Evolutionary conservation across 2,329 filamentous ascomycete genomes (phyloP).

Genomic region (Trichophyton verrucosum): DNA sequence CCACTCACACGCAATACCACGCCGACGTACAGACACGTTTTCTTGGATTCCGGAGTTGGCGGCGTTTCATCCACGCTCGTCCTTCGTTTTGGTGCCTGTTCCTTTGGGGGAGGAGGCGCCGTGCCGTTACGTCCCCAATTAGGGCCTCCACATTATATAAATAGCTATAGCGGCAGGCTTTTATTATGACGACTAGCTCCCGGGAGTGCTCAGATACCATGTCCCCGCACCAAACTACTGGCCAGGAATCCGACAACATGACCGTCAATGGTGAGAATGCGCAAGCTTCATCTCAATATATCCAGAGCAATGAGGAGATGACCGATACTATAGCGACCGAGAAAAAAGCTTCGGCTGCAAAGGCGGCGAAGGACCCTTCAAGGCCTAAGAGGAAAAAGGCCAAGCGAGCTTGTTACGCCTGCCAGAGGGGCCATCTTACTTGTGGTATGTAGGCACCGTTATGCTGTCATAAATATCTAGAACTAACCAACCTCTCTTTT

Average conservation of each 20-base stretch:
- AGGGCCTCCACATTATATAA: not conserved
- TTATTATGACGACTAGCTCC: constrained; percentile 23
- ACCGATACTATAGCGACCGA: constrained; percentile 45
- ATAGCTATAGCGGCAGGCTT: constrained; percentile 14
- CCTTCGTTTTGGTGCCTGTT: not conserved
- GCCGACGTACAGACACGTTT: constrained; percentile 6
- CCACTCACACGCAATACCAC: not conserved
- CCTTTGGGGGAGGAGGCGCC: not conserved
- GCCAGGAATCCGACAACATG: constrained; percentile 16
- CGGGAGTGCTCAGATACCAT: constrained; percentile 28
- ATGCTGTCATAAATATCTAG: not conserved
- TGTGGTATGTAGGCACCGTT: constrained; percentile 65
- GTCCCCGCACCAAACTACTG: constrained; percentile 26
- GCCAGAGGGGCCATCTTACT: constrained; percentile 91
- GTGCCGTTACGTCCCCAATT: not conserved
- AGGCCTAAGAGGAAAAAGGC: constrained; percentile 92
- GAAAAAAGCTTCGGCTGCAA: constrained; percentile 38
- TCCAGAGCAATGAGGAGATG: not conserved
- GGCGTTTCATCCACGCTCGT: constrained; percentile 3
- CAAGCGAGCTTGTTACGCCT: constrained; percentile 86
- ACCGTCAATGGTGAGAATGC: constrained; percentile 10
- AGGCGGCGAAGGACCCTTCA: constrained; percentile 68
- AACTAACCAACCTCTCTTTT: not conserved
- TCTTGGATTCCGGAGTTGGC: not conserved
- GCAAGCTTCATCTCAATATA: not conserved